Evolutionary conservation across 345 rosid genomes (phyloP).

Genomic region (Camelina hispida): DNA sequence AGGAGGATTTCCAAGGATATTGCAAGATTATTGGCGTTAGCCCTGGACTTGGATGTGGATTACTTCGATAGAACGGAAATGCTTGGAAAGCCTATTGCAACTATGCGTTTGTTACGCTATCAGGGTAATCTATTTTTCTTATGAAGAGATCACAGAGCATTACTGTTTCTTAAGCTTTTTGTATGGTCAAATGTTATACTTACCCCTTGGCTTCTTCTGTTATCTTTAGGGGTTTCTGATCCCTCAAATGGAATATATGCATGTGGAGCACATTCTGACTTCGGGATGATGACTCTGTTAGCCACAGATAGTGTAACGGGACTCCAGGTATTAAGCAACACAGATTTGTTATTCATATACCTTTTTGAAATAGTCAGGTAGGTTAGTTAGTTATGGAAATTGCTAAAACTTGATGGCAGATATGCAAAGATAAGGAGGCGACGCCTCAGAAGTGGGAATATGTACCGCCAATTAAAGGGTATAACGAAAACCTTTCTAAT

Average conservation of each 20-base stretch:
- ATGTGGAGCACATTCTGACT: conserved; percentile 94
- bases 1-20: conserved; percentile 71
- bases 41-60: conserved; percentile 71
- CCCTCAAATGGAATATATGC: conserved; percentile 80
- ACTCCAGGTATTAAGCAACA: conserved; percentile 62
- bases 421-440: conserved; percentile 79
- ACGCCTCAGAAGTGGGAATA: conserved; percentile 84
- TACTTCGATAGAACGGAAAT: conserved; percentile 80
- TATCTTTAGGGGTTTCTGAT: conserved; percentile 56
- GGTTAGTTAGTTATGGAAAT: not conserved
- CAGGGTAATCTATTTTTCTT: conserved; percentile 49
- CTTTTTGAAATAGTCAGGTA: not conserved
- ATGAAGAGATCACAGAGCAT: not conserved
- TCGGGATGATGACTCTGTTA: conserved; percentile 84
- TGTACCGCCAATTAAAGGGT: conserved; percentile 84
- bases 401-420: conserved; percentile 48
- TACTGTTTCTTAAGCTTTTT: not conserved
- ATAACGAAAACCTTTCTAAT: conserved; percentile 34
- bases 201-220: not conserved
- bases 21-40: conserved; percentile 80
- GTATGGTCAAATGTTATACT: not conserved
- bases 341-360: not conserved
- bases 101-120: conserved; percentile 75
- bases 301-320: conserved; percentile 80
- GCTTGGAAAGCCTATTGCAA: conserved; percentile 85